Evolutionary conservation across 1,139 yeast genomes (phyloP), one percentile per base, ranked within the genome.

Genomic region (Sugiyamaella xylanicola): DNA sequence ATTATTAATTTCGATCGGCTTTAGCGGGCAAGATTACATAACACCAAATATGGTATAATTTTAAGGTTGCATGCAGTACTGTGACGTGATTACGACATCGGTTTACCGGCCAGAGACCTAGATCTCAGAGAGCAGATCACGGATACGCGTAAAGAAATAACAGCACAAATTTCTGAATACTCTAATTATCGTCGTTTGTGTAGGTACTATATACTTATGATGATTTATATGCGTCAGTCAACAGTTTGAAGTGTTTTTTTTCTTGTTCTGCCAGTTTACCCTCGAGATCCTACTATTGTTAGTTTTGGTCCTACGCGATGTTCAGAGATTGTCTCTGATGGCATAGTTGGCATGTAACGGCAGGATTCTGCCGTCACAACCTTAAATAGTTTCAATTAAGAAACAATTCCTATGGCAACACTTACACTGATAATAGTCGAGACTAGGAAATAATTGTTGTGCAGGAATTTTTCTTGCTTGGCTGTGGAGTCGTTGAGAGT

Each of bases 381-480:
- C n/a, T n/a, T n/a, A n/a, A n/a, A n/a, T n/a, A n/a, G n/a, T n/a
- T n/a, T n/a, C n/a, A n/a, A n/a, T n/a, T n/a, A n/a, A n/a, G n/a
- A n/a, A n/a, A n/a, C n/a, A n/a, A n/a, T n/a, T n/a, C n/a, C 16
- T 15, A 7, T 16, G 36, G 13, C 27, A 48, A 17, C 15, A 56
- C 65, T 40, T 40, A 54, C 56, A 17, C 62, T 58, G 20, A 73
- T 62, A 47, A 75, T 66, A 0, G 78, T 72, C 9, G 69, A 62
- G 40, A 75, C 72, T 48, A 76, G 61, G 35, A 69, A 70, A 69
- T 88, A 92, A 67, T 93, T 93, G 62, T 86, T 86, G 67, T 83
- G 86, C 56, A 92, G 74, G 68, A 92, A 90, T 47, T 82, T 73
- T 65, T 88, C 96, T 55, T 84, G 80, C 52, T 83, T 82, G 15